Percentiles rank a stretch among this genome's conserved stretches.
Evolutionary conservation across 2,329 filamentous ascomycete genomes (phyloP).

Genomic region (Neocatenulostroma microsporum): DNA sequence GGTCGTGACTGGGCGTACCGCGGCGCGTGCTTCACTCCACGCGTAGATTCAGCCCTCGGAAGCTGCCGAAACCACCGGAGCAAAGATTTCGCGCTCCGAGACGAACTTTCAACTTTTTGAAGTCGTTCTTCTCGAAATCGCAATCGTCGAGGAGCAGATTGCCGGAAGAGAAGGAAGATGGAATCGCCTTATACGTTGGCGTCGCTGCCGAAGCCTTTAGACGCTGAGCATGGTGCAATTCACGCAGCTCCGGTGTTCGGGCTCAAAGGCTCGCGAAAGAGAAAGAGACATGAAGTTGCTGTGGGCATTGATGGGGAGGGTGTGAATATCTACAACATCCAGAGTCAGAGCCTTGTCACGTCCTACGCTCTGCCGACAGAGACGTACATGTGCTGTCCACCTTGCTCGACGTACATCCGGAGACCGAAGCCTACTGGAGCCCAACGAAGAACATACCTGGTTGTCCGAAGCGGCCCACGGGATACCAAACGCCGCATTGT

Average conservation of each 20-base stretch:
- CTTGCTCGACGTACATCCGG: conserved; percentile 51
- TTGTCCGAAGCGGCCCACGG: conserved; percentile 39
- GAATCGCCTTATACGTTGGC: conserved; percentile 36
- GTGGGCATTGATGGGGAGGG: conserved; percentile 54
- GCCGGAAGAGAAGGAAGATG: conserved; percentile 13
- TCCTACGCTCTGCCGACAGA: conserved; percentile 57
- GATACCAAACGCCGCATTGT: conserved; percentile 45
- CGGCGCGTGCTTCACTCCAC: neutral
- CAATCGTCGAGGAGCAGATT: too few relatives aligned
- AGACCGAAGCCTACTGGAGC: conserved; percentile 35
- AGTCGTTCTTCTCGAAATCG: neutral
- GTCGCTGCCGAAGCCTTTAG: conserved; percentile 37
- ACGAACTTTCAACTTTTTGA: neutral
- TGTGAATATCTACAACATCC: conserved; percentile 56
- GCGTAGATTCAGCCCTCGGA: neutral
- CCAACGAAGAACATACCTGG: conserved; percentile 51
- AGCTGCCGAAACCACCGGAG: too few relatives aligned
- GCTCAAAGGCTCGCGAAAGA: conserved; percentile 49
- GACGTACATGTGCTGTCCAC: conserved; percentile 49
- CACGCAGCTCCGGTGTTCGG: conserved; percentile 45
- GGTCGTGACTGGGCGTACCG: neutral
- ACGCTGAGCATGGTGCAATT: conserved; percentile 32
- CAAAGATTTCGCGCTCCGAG: too few relatives aligned
- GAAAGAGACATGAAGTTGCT: conserved; percentile 55
- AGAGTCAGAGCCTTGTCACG: conserved; percentile 52